A percentile compares a stretch with the other conserved stretches of the same genome.
Evolutionary conservation across 805 yeast species (phyloP).

Genomic region (Candida fluviatilis): DNA sequence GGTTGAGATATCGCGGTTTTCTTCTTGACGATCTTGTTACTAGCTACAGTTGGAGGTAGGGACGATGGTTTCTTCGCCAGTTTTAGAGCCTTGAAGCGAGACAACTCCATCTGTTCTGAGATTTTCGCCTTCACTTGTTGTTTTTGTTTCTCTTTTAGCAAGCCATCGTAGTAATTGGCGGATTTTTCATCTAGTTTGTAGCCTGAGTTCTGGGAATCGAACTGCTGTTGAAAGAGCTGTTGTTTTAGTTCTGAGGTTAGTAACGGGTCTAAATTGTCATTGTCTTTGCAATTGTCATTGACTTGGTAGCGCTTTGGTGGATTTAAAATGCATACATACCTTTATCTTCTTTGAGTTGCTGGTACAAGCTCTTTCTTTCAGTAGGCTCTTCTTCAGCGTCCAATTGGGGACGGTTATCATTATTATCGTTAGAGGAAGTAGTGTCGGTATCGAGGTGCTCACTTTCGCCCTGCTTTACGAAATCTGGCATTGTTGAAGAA

Average conservation of each 20-base stretch:
- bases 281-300: background rate
- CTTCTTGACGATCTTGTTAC: constrained; percentile 1
- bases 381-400: constrained; percentile 2
- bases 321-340: constrained; percentile 32
- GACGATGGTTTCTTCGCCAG: constrained; percentile 2
- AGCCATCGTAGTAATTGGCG: constrained; percentile 28
- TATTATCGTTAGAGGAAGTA: background rate
- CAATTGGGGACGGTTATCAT: no score
- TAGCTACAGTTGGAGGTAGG: background rate
- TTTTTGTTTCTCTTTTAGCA: constrained; percentile 16
- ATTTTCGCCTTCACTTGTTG: constrained; percentile 16
- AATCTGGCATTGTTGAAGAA: constrained; percentile 8
- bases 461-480: constrained; percentile 8
- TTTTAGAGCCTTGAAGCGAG: constrained; percentile 10
- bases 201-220: constrained; percentile 33
- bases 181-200: constrained; percentile 38
- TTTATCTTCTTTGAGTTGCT: constrained; percentile 39
- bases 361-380: constrained; percentile 36
- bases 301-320: no score
- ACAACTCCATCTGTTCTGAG: constrained; percentile 18
- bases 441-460: background rate
- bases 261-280: background rate
- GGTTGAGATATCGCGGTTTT: background rate
- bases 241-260: constrained; percentile 28
- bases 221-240: constrained; percentile 24